These are phyloP conservation scores for Fraxinus floribunda DNA, from an alignment of 305 asterid genomes.

Conservation along the genomic window DNA sequence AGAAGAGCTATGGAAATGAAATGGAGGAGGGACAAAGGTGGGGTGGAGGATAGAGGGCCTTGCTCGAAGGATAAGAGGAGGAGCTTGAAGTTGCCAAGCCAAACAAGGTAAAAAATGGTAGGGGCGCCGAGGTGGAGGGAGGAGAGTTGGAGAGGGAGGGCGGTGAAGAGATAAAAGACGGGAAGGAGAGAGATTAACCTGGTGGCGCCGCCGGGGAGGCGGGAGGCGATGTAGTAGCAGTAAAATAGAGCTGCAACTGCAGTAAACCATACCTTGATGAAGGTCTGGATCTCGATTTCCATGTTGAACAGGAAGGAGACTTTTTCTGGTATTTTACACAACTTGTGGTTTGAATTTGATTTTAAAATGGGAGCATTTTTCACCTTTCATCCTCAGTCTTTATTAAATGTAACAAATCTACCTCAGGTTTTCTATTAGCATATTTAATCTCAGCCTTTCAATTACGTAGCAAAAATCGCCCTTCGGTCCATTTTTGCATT, in stretches of 20 bases:
- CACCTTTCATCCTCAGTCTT: no score
- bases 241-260: slow-evolving; percentile 38
- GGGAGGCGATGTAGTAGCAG: slow-evolving; percentile 46
- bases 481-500: no score
- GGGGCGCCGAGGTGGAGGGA: slow-evolving; percentile 37
- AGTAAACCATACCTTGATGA: slow-evolving; percentile 44
- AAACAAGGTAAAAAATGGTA: slow-evolving; percentile 19
- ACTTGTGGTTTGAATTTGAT: neutral
- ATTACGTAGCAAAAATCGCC: no score
- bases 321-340: neutral
- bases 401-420: no score
- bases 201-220: slow-evolving; percentile 38
- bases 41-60: slow-evolving; percentile 43
- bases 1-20: slow-evolving; percentile 47
- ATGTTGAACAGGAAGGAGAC: slow-evolving; percentile 1
- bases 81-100: neutral
- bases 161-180: slow-evolving; percentile 49
- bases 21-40: slow-evolving; percentile 36
- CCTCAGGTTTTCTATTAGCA: no score
- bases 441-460: no score
- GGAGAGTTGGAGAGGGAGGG: slow-evolving; percentile 51
- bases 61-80: slow-evolving; percentile 40
- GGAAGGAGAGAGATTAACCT: slow-evolving; percentile 58
- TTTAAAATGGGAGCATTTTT: no score
- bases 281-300: slow-evolving; percentile 43